Base-by-base conservation (phyloP, 345 rosid genomes). In the Citrus medica region DNA sequence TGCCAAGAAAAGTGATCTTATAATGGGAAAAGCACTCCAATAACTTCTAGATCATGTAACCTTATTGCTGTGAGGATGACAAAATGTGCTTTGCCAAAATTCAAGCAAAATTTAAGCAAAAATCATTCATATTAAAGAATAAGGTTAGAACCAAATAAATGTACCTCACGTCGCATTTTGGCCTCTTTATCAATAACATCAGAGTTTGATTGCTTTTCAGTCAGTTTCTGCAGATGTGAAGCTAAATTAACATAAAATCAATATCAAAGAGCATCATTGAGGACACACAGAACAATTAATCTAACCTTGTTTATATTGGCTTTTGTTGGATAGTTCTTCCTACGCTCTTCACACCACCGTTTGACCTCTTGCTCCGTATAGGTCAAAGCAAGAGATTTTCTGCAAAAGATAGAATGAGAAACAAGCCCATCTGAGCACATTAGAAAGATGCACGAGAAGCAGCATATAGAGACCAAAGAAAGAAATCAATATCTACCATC, bases 261-360 rank as follows among this genome's bases (percentile, higher is more conserved):
- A 4, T 68, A 62, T 59, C 17, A 16, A 76, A 67, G 30, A 69
- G 64, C 79, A 46, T 76, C 58, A 67, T 64, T 53, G 73, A 80
- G 64, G 56, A 42, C 60, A 30, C 25, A 40, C 70, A 63, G 13
- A 69, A 58, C 76, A 73, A 63, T 28, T 30, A 83, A 83, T 51
- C 85, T 61, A 82, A 92, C 98, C 94, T 90, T 88, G 84, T 86
- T 82, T 22, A 85, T 73, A 75, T 83, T 86, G 85, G 80, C 81
- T 75, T 85, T 88, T 46, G 95, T 80, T 74, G 99, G 98, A 84
- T 76, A 90, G 82, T 89, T 85, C 85, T 83, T 96, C 82, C 81
- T 92, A 56, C 98, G 98, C 74, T 88, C 89, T 75, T 89, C 92
- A 81, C 92, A 80, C 99, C 99, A 96, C 84, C 82, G 86, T 74